These are phyloP conservation scores for Allium fistulosum DNA, from an alignment of 106 monocot species.

Conservation along the genomic window DNA sequence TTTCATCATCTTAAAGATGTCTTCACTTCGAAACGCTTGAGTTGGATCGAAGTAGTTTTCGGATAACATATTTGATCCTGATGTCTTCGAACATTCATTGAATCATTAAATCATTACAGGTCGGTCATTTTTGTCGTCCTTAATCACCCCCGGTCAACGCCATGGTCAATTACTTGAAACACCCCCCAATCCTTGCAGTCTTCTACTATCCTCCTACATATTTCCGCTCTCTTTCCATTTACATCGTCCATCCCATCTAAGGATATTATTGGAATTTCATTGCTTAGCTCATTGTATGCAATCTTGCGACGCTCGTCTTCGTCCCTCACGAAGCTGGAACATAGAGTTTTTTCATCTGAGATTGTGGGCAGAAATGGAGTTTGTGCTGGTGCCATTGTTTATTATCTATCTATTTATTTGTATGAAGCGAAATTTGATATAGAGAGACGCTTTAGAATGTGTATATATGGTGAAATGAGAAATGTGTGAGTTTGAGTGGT, in stretches of 20 bases:
- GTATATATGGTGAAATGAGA: too few relatives aligned
- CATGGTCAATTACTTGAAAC: constrained; percentile 86
- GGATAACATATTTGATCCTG: too few relatives aligned
- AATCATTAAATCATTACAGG: too few relatives aligned
- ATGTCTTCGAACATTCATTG: too few relatives aligned
- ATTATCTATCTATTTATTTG: not conserved
- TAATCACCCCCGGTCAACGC: constrained; percentile 51
- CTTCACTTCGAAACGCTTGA: too few relatives aligned
- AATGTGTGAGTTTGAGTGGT: too few relatives aligned
- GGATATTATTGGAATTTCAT: constrained; percentile 56
- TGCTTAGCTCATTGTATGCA: constrained; percentile 58
- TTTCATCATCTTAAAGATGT: too few relatives aligned
- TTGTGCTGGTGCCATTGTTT: not conserved
- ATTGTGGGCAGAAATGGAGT: constrained; percentile 39
- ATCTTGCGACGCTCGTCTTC: constrained; percentile 77
- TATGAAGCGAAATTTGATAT: too few relatives aligned
- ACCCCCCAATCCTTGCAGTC: constrained; percentile 94
- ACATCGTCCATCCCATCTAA: constrained; percentile 38
- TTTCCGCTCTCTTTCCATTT: constrained; percentile 22
- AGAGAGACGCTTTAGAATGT: too few relatives aligned
- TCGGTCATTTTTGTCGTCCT: constrained; percentile 29
- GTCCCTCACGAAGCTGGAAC: constrained; percentile 48
- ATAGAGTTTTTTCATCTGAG: constrained; percentile 34
- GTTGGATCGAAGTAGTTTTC: too few relatives aligned
- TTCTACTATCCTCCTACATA: constrained; percentile 43